Percentiles rank a stretch among this genome's conserved stretches.
Conservation (phyloP, 1,284 basidiomycete species). For the Marasmius sp. region DNA sequence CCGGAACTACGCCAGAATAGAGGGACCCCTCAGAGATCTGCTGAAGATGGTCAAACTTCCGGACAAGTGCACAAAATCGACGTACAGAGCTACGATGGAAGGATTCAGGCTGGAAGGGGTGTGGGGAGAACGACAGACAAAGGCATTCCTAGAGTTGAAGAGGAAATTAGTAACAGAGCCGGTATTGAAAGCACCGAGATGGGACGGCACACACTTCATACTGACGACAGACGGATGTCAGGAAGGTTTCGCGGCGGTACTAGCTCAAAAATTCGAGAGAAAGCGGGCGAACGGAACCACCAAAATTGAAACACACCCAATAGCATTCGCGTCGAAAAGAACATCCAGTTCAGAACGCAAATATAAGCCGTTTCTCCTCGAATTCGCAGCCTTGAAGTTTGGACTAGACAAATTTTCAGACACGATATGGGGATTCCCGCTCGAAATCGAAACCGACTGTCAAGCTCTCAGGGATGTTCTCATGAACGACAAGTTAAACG, state of each 20-base stretch:
- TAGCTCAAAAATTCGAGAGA: conserved; percentile 11
- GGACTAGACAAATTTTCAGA: conserved; percentile 20
- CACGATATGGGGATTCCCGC: conserved; percentile 18
- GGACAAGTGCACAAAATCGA: background rate
- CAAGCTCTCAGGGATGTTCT: conserved; percentile 19
- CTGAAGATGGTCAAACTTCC: background rate
- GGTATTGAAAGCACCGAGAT: conserved; percentile 7
- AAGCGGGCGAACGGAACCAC: background rate
- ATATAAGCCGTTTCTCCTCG: conserved; percentile 10
- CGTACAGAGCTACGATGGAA: background rate
- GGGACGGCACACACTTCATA: conserved; percentile 18
- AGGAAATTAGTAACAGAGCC: conserved; percentile 15
- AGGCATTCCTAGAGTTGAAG: conserved; percentile 18
- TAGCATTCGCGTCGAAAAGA: conserved; percentile 7
- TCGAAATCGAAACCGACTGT: no score
- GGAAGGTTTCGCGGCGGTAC: conserved; percentile 17
- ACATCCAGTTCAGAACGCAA: conserved; percentile 7
- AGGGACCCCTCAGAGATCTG: background rate
- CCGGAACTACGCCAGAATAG: background rate
- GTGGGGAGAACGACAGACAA: conserved; percentile 12
- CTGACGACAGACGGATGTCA: conserved; percentile 8
- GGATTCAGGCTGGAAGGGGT: background rate
- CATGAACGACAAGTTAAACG: conserved; percentile 12
- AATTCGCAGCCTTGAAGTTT: no score
- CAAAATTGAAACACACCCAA: background rate